A percentile compares a stretch with the other conserved stretches of the same genome.
Evolutionary conservation across 805 yeast species (phyloP).

Genomic region (Wickerhamomyces subpelliculosus): DNA sequence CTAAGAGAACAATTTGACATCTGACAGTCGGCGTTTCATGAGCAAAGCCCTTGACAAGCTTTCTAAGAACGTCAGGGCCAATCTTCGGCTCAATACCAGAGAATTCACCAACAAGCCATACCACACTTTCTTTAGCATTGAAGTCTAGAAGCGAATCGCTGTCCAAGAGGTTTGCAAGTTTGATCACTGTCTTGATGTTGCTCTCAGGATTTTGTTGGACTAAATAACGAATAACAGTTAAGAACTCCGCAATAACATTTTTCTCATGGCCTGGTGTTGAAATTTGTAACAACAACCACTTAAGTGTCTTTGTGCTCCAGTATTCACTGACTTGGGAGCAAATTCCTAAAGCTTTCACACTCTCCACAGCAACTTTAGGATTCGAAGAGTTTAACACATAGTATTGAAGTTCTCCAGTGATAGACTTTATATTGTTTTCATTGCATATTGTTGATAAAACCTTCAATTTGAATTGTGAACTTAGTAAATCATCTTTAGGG

Average conservation of each 20-base stretch:
- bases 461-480: slow-evolving; percentile 49
- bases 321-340: slow-evolving; percentile 44
- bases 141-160: slow-evolving; percentile 21
- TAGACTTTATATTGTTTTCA: slow-evolving; percentile 40
- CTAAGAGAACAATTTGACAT: slow-evolving; percentile 60
- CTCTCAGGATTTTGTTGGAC: slow-evolving; percentile 55
- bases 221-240: slow-evolving; percentile 65
- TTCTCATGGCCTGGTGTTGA: slow-evolving; percentile 19
- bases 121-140: slow-evolving; percentile 70
- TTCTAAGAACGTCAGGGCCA: slow-evolving; percentile 73
- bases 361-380: slow-evolving; percentile 29
- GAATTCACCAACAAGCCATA: slow-evolving; percentile 91
- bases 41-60: slow-evolving; percentile 45
- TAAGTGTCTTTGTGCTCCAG: slow-evolving; percentile 50
- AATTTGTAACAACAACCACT: slow-evolving; percentile 55
- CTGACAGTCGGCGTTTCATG: slow-evolving; percentile 53
- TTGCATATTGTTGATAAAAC: slow-evolving; percentile 55
- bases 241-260: slow-evolving; percentile 49
- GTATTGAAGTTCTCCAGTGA: slow-evolving; percentile 60
- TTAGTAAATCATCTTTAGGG: slow-evolving; percentile 42
- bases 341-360: slow-evolving; percentile 56
- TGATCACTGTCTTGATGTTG: slow-evolving; percentile 48
- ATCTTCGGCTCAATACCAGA: slow-evolving; percentile 38
- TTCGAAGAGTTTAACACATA: slow-evolving; percentile 30
- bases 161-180: slow-evolving; percentile 33